Evolutionary conservation across 1,139 yeast genomes (phyloP), one percentile per base, ranked within the genome.

Genomic region (Suhomyces chickasaworum): DNA sequence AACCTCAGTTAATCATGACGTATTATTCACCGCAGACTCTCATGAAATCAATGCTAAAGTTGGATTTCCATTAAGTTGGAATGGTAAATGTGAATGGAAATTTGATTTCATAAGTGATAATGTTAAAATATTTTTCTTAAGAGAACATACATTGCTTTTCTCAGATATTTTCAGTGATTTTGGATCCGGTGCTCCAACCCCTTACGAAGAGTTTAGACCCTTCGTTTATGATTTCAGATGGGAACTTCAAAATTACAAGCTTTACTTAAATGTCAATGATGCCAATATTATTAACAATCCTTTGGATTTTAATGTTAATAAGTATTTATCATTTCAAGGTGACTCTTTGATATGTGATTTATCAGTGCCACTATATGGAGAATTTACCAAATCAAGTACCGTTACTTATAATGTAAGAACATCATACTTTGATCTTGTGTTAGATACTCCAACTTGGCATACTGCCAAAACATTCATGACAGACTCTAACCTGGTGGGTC

Each of bases 371-470:
- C 59, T 84, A 50, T 75, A 77, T 31, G 81, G 83, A 2, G 79
- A 86, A 30, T 76, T 81, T 34, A 73, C 82, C 17, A 78, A 81
- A 42, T 75, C 78, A 7, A 81, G 83, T 2, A 75, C 80, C 0
- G 73, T 89, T 15, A 68, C 75, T 5, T 89, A 78, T 55, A 63
- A 66, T 1, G 56, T 89, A 1, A 55, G 56, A 33, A 86, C 96
- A 0, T 82, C 89, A 0, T 66, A 66, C 43, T 81, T 89, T 54
- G 79, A 84, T 44, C 59, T 91, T 40, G 70, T 79, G 1, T 65
- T 91, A 5, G 86, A 84, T 49, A 81, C 95, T 0, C 98, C 98
- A 0, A 86, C 93, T 0, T 93, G 98, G 96, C 95, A 89, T 59
- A 90, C 98, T 0, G 70, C 83, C 15, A 78, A 83, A 53, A 84